Evolutionary conservation across 2,329 filamentous ascomycete genomes (phyloP).

Genomic region (Aspergillus fumigatiaffinis): DNA sequence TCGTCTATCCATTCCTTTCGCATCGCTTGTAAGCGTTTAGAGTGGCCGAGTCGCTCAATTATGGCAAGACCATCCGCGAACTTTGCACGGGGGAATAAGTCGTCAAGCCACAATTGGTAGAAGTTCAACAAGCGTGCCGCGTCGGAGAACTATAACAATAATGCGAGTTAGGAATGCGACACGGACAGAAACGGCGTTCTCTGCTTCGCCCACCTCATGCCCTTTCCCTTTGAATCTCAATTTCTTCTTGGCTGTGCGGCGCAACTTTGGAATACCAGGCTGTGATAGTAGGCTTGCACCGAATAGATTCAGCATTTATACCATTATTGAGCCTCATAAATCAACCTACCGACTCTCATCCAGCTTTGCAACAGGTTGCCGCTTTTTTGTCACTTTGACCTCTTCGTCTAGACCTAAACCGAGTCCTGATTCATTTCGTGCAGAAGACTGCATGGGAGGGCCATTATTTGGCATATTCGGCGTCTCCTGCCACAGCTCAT

Average conservation of each 20-base stretch:
- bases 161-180: slow-evolving; percentile 7
- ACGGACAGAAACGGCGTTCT: neutral
- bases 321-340: neutral
- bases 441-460: slow-evolving; percentile 16
- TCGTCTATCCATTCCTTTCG: slow-evolving; percentile 83
- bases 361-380: slow-evolving; percentile 75
- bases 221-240: slow-evolving; percentile 88
- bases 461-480: slow-evolving; percentile 20
- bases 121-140: slow-evolving; percentile 76
- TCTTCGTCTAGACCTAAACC: slow-evolving; percentile 80
- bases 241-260: slow-evolving; percentile 63
- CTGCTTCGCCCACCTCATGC: slow-evolving; percentile 64
- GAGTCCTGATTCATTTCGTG: slow-evolving; percentile 47
- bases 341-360: slow-evolving; percentile 67
- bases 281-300: slow-evolving; percentile 69
- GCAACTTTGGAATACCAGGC: slow-evolving; percentile 77
- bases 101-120: slow-evolving; percentile 96
- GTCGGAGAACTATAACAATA: slow-evolving; percentile 67
- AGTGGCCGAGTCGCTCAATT: slow-evolving; percentile 90
- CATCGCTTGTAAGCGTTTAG: slow-evolving; percentile 69
- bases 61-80: slow-evolving; percentile 86
- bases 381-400: slow-evolving; percentile 73
- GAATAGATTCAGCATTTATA: neutral
- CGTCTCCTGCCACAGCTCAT: slow-evolving; percentile 46
- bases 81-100: slow-evolving; percentile 89